A percentile compares a stretch with the other conserved stretches of the same genome.
phyloP scores from a whole-genome alignment of 495 filamentous ascomycete genomes.

The Hyaloscypha hepaticicola region DNA sequence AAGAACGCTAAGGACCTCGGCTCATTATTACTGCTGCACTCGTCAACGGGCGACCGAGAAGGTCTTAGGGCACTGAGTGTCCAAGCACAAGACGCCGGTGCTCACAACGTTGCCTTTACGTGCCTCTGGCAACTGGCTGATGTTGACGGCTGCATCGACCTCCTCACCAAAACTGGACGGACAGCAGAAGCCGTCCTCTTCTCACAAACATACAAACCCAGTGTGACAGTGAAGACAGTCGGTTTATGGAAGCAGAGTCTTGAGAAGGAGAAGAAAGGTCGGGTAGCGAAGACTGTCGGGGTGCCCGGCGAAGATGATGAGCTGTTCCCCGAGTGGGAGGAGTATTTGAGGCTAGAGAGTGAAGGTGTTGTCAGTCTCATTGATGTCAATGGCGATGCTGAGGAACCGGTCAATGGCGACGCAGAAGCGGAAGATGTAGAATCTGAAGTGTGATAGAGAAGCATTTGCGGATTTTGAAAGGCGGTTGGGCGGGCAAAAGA shows the following conservation, averaged over 20 bases:
- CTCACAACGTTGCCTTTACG: slow-evolving; percentile 90
- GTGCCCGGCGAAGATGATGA: slow-evolving; percentile 86
- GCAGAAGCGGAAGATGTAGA: slow-evolving; percentile 20
- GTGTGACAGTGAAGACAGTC: slow-evolving; percentile 65
- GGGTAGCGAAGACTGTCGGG: slow-evolving; percentile 77
- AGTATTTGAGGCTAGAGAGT: slow-evolving; percentile 78
- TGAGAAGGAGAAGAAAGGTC: slow-evolving; percentile 77
- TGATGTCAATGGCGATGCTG: slow-evolving; percentile 26
- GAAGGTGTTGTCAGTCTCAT: slow-evolving; percentile 47
- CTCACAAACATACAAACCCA: slow-evolving; percentile 91
- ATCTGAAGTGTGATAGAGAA: neutral
- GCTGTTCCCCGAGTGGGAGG: slow-evolving; percentile 93
- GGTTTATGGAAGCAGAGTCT: slow-evolving; percentile 75
- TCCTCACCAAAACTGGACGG: slow-evolving; percentile 75
- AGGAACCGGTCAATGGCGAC: slow-evolving; percentile 16
- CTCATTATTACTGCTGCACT: slow-evolving; percentile 82
- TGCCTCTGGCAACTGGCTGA: slow-evolving; percentile 87
- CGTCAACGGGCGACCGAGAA: slow-evolving; percentile 70
- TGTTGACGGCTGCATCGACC: slow-evolving; percentile 74
- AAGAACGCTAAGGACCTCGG: slow-evolving; percentile 84
- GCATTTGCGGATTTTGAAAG: neutral
- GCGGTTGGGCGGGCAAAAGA: neutral
- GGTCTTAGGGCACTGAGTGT: slow-evolving; percentile 69
- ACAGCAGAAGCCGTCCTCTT: slow-evolving; percentile 86
- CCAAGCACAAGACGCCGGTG: slow-evolving; percentile 71